Base-by-base conservation (phyloP, 2,329 filamentous ascomycete species). In the Penicillium brevicompactum region DNA sequence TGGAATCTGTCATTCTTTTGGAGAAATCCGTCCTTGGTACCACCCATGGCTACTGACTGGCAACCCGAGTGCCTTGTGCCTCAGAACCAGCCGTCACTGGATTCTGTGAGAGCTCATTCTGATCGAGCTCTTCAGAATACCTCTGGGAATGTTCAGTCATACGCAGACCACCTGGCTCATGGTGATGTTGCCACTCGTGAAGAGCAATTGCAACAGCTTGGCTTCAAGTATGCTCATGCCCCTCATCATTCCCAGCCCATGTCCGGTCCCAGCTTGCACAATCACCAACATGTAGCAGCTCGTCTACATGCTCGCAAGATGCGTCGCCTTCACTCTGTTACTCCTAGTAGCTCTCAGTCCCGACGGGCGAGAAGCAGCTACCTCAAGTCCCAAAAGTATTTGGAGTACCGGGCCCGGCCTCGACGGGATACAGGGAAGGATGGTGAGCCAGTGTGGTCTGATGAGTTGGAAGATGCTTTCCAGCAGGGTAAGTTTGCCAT, bases 391-490 rank as follows among this genome's bases (percentile, higher is more conserved):
- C 68, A 75, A 30, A 77, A 77, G 58, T 79, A 79, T 59, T 61
- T 75, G 44, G 71, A 75, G 56, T 79, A 79, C 59, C 67, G 76
- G 44, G 67, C 70, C 52, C 72, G 76, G 30, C 76, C 76, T 60
- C 71, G 74, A 48, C 70, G 74, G 44, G 73, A 78, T 53, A 74
- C 72, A 55, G 75, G 73, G 27, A 74, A 76, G 55, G 74, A 77
- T 65, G 73, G 71, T 9, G 75, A 76, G 53, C 68, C 73, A 22
- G 74, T 77, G 21, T 80, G 78, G 78, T 74, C 76, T 22, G 76
- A 79, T 61, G 67, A 71, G 51, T 65, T 79, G 46, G 78, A 80
- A 59, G 74, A 78, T 63, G 76, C 77, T 34, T 80, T 80, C 59
- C 76, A 78, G 60, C 73, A 78, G 63, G 77, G 78, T 79, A 60